A percentile compares a stretch with the other conserved stretches of the same genome.
Evolutionary conservation across 2,329 filamentous ascomycete species (phyloP).

Genomic region (Aspergillus tamarii): DNA sequence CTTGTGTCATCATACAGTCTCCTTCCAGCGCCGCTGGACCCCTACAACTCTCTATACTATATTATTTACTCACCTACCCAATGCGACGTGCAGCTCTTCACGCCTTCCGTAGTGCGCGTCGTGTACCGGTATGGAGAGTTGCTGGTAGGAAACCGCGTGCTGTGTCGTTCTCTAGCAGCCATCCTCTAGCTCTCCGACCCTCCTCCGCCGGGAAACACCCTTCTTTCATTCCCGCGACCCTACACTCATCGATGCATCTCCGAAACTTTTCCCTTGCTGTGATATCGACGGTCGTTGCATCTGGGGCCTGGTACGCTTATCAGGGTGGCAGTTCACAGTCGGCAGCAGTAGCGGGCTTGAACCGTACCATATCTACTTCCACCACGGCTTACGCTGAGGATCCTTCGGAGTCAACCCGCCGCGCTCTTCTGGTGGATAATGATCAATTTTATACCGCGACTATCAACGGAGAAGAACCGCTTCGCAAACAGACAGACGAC

Average conservation of each 20-base stretch:
- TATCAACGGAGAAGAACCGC: slow-evolving; percentile 80
- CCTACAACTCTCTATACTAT: slow-evolving; percentile 3
- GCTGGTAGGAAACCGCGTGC: slow-evolving; percentile 39
- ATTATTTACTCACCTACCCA: slow-evolving; percentile 25
- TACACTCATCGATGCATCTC: slow-evolving; percentile 53
- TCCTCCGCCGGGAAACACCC: slow-evolving; percentile 40
- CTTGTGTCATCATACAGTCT: not conserved
- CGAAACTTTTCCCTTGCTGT: slow-evolving; percentile 53
- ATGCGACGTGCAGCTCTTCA: slow-evolving; percentile 54
- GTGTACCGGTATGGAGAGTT: slow-evolving; percentile 48
- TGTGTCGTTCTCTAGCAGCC: slow-evolving; percentile 42
- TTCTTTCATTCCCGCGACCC: slow-evolving; percentile 36
- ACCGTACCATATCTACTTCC: slow-evolving; percentile 31
- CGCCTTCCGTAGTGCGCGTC: slow-evolving; percentile 52
- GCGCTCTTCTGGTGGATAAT: slow-evolving; percentile 83
- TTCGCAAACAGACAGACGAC: slow-evolving; percentile 85
- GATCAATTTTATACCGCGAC: slow-evolving; percentile 88
- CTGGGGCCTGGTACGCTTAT: slow-evolving; percentile 54
- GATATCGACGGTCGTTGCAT: slow-evolving; percentile 51
- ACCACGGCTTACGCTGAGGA: slow-evolving; percentile 39
- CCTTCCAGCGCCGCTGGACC: slow-evolving; percentile 16
- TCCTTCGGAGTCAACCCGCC: slow-evolving; percentile 58
- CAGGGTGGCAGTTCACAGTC: slow-evolving; percentile 39
- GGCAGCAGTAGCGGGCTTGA: slow-evolving; percentile 27
- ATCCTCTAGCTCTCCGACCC: slow-evolving; percentile 40